Evolutionary conservation across 176 grass and related monocot species (phyloP).

Genomic region (Oryza brachyantha): DNA sequence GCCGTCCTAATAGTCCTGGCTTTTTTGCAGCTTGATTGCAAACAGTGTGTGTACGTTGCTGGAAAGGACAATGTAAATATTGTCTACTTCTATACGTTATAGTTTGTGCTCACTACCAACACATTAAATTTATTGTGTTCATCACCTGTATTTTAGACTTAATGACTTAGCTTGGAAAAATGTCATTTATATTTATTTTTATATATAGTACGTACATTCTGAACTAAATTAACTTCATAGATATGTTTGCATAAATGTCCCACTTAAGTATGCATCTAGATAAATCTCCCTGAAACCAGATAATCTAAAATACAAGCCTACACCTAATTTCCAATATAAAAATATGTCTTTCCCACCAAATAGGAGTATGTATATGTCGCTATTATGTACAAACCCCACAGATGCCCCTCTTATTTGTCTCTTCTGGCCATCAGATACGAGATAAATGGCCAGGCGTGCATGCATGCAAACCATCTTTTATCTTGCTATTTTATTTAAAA

Average conservation of each 20-base stretch:
- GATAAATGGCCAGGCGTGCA: neutral
- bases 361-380: neutral
- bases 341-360: neutral
- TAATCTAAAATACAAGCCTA: neutral
- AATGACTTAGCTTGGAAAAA: neutral
- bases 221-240: no score
- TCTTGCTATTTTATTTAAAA: neutral
- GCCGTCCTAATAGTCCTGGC: neutral
- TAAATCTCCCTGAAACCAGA: neutral
- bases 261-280: neutral
- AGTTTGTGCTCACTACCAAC: neutral
- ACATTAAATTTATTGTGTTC: neutral
- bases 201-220: no score
- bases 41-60: neutral
- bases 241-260: neutral
- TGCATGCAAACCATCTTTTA: neutral
- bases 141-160: neutral
- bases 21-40: neutral
- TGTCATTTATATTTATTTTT: no score
- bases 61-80: neutral
- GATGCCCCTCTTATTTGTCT: neutral
- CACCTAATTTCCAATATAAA: neutral
- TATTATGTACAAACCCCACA: neutral
- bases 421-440: neutral
- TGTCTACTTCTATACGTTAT: neutral